Percentiles rank a stretch among this genome's conserved stretches.
phyloP scores from a whole-genome alignment of 768 basidiomycete species.

The Pisolithus marmoratus region DNA sequence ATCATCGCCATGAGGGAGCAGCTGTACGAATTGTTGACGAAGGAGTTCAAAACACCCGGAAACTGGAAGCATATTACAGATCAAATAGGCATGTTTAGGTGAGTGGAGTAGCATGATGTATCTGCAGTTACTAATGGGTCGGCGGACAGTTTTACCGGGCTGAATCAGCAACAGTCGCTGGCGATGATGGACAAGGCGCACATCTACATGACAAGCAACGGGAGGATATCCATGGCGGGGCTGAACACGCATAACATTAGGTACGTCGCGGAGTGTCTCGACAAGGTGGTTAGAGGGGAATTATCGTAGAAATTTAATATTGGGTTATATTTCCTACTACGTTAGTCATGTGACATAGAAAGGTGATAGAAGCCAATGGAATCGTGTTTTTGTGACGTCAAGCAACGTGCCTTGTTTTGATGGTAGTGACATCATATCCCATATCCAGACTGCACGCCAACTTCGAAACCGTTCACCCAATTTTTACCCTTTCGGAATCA shows the following conservation, averaged over 20 bases:
- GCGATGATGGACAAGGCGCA: conserved; percentile 67
- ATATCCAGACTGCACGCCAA: conserved; percentile 16
- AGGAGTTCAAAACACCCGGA: conserved; percentile 82
- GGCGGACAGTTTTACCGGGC: conserved; percentile 70
- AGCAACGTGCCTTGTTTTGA: conserved; percentile 12
- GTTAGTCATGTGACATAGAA: conserved; percentile 1
- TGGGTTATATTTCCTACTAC: conserved; percentile 2
- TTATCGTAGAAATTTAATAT: conserved; percentile 20
- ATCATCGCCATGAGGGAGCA: conserved; percentile 90
- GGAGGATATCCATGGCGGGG: conserved; percentile 93
- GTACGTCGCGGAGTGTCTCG: conserved; percentile 68
- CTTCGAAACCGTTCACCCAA: not conserved
- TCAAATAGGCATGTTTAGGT: conserved; percentile 99
- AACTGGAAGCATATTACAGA: conserved; percentile 93
- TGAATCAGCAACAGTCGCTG: conserved; percentile 60
- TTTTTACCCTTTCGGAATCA: not conserved
- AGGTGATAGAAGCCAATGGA: conserved; percentile 11
- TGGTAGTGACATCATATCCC: conserved; percentile 25
- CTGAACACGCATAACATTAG: conserved; percentile 74
- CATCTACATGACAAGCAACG: conserved; percentile 81
- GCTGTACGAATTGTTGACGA: conserved; percentile 60
- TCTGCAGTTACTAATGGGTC: conserved; percentile 8
- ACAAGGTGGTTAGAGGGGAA: conserved; percentile 55
- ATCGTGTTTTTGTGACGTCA: conserved; percentile 20
- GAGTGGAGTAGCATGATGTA: conserved; percentile 12